Conservation (phyloP, 495 filamentous ascomycete species). For the Chaetomium fimeti region DNA sequence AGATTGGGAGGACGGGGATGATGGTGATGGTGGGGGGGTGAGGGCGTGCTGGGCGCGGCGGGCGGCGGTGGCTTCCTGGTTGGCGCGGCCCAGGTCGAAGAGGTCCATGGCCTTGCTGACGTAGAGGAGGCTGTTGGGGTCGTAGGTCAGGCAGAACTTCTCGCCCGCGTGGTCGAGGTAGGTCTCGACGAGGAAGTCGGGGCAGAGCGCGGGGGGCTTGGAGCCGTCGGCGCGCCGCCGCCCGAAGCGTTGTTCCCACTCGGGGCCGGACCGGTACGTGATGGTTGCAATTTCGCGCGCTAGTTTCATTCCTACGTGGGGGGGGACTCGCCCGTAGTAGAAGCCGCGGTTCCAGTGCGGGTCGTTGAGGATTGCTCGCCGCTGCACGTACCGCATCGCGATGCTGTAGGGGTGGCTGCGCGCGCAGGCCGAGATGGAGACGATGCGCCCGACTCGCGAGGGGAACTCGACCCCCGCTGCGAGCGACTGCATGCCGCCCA, state of each 20-base stretch:
- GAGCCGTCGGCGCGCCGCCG: conserved; percentile 80
- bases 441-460: conserved; percentile 73
- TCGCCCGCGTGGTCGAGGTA: conserved; percentile 98
- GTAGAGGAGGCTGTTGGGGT: conserved; percentile 94
- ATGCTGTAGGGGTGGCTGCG: conserved; percentile 97
- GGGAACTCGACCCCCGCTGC: conserved; percentile 87
- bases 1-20: not conserved
- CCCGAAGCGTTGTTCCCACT: conserved; percentile 96
- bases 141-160: conserved; percentile 98
- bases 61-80: conserved; percentile 50
- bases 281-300: conserved; percentile 97
- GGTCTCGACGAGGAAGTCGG: conserved; percentile 97
- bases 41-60: conserved; percentile 40
- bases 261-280: conserved; percentile 92
- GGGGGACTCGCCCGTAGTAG: conserved; percentile 87
- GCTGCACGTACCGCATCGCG: conserved; percentile 97
- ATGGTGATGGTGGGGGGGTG: too few relatives aligned
- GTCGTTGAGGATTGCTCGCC: conserved; percentile 98
- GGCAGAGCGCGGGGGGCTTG: conserved; percentile 86
- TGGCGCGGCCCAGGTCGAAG: conserved; percentile 80
- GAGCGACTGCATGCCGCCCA: conserved; percentile 98
- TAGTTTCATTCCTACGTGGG: conserved; percentile 95
- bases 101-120: conserved; percentile 99
- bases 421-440: conserved; percentile 90
- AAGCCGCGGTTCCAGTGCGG: conserved; percentile 96